phyloP scores from a whole-genome alignment of 495 filamentous ascomycete genomes.

The Lepidopterella palustris region DNA sequence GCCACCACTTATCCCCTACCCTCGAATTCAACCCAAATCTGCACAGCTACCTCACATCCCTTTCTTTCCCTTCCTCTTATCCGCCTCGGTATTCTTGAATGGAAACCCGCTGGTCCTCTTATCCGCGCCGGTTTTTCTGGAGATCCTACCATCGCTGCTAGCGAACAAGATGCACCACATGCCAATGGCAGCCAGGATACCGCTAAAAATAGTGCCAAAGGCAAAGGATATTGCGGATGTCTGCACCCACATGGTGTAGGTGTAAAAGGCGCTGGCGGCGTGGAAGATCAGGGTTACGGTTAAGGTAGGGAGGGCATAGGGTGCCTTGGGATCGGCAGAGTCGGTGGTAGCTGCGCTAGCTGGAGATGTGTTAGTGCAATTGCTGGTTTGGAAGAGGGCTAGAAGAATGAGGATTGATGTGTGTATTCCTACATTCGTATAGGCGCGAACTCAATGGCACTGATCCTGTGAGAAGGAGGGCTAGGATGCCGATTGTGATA shows the following conservation, averaged over 20 bases:
- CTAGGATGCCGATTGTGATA: conserved; percentile 57
- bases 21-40: background rate
- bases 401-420: background rate
- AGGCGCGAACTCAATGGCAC: conserved; percentile 59
- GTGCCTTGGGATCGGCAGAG: conserved; percentile 51
- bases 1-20: background rate
- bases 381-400: background rate
- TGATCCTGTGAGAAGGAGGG: conserved; percentile 63
- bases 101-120: conserved; percentile 75
- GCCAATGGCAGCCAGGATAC: conserved; percentile 53
- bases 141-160: conserved; percentile 55
- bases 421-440: conserved; percentile 30
- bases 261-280: conserved; percentile 53
- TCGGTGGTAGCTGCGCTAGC: conserved; percentile 26
- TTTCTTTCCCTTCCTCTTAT: conserved; percentile 49
- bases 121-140: conserved; percentile 66
- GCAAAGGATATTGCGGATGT: conserved; percentile 50
- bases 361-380: background rate
- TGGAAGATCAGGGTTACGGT: conserved; percentile 64
- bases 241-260: conserved; percentile 45
- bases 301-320: conserved; percentile 63
- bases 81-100: conserved; percentile 67
- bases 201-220: conserved; percentile 48
- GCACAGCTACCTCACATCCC: background rate
- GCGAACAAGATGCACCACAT: conserved; percentile 73